phyloP scores from a whole-genome alignment of 2,329 filamentous ascomycete species.

The Ascochyta fabae region DNA sequence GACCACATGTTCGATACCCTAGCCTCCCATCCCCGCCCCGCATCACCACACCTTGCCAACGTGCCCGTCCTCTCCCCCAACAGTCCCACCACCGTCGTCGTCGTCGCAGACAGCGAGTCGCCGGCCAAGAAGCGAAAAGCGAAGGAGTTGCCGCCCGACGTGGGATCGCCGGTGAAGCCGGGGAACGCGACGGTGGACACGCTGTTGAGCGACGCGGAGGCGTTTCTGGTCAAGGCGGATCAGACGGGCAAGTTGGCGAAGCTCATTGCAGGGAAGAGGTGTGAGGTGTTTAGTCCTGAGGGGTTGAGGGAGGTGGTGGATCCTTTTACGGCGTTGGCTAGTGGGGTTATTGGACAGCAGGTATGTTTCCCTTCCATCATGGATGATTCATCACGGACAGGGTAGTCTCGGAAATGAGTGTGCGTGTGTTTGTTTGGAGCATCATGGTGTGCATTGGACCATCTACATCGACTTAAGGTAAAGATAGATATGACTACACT shows the following conservation, averaged over 20 bases:
- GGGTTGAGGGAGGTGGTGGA: conserved; percentile 86
- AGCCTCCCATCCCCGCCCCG: conserved; percentile 57
- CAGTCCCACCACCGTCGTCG: conserved; percentile 68
- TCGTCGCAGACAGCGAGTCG: conserved; percentile 52
- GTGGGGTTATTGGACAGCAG: conserved; percentile 94
- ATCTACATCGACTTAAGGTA: too few relatives aligned
- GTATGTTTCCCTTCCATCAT: conserved; percentile 26
- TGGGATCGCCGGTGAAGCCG: conserved; percentile 7
- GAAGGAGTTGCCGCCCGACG: conserved; percentile 1
- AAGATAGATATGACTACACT: neutral
- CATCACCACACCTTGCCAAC: conserved; percentile 70
- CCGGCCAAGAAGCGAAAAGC: conserved; percentile 22
- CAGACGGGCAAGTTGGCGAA: conserved; percentile 63
- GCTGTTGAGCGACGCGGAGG: conserved; percentile 76
- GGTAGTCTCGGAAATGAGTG: too few relatives aligned
- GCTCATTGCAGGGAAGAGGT: conserved; percentile 76
- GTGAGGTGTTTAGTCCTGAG: conserved; percentile 78
- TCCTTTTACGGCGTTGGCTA: conserved; percentile 82
- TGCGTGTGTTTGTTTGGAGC: too few relatives aligned
- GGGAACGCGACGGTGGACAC: conserved; percentile 69
- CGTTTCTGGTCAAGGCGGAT: conserved; percentile 78
- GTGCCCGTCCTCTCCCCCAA: conserved; percentile 74
- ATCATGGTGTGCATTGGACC: too few relatives aligned
- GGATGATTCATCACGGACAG: too few relatives aligned
- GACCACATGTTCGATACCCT: conserved; percentile 36